phyloP scores from a whole-genome alignment of 2,329 filamentous ascomycete genomes.

The Aotearoamyces nothofagi region DNA sequence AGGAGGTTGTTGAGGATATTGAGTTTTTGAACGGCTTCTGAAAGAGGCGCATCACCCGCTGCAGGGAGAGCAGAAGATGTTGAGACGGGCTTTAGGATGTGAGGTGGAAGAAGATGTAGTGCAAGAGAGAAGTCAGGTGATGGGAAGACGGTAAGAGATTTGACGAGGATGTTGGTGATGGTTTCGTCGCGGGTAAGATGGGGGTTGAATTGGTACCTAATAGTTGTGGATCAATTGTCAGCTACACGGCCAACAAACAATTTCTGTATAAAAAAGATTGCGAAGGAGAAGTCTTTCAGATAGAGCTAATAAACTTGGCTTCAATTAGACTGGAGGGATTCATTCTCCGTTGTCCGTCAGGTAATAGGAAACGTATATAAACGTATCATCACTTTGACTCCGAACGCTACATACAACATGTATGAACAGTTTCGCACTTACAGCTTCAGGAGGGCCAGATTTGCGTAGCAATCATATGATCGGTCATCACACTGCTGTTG shows the following conservation, averaged over 20 bases:
- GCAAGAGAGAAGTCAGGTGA: slow-evolving; percentile 89
- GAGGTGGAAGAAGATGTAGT: slow-evolving; percentile 82
- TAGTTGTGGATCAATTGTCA: slow-evolving; percentile 4
- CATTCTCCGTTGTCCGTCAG: slow-evolving; percentile 50
- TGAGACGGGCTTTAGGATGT: slow-evolving; percentile 49
- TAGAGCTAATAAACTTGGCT: slow-evolving; percentile 59
- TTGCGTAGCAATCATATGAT: slow-evolving; percentile 92
- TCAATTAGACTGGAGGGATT: slow-evolving; percentile 44
- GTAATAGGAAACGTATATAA: slow-evolving; percentile 97
- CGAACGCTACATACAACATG: slow-evolving; percentile 7
- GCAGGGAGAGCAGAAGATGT: slow-evolving; percentile 30
- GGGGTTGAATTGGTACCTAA: slow-evolving; percentile 98
- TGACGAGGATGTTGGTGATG: slow-evolving; percentile 97
- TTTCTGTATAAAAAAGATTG: too few relatives aligned
- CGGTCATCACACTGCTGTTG: slow-evolving; percentile 88
- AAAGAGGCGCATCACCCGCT: slow-evolving; percentile 51
- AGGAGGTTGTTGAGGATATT: slow-evolving; percentile 60
- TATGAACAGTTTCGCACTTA: slow-evolving; percentile 43
- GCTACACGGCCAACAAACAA: too few relatives aligned
- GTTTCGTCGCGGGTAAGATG: slow-evolving; percentile 94
- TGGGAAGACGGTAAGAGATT: slow-evolving; percentile 93
- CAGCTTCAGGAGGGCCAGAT: slow-evolving; percentile 92
- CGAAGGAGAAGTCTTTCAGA: slow-evolving; percentile 37
- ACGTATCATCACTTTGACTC: slow-evolving; percentile 53
- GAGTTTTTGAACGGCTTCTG: slow-evolving; percentile 70